Evolutionary conservation across 768 basidiomycete species (phyloP).

Genomic region (Boletus subparvulus): DNA sequence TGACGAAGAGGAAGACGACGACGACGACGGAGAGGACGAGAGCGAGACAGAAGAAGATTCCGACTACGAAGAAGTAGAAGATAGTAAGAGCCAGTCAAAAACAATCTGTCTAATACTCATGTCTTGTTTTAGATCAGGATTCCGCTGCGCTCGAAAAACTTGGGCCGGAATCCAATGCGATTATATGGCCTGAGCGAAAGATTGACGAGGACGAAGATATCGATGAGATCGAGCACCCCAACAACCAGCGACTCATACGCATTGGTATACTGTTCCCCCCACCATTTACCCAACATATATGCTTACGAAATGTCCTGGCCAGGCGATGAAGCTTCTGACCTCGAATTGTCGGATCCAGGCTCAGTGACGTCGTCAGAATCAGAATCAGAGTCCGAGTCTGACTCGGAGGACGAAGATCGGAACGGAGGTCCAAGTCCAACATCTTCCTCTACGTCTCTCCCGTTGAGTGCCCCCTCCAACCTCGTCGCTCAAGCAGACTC

Average conservation of each 20-base stretch:
- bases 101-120: background rate
- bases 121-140: constrained; percentile 45
- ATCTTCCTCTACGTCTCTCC: constrained; percentile 51
- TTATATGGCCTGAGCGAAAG: constrained; percentile 74
- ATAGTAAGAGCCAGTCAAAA: constrained; percentile 43
- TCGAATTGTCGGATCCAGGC: constrained; percentile 59
- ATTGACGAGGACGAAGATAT: constrained; percentile 63
- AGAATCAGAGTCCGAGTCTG: constrained; percentile 41
- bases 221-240: constrained; percentile 59
- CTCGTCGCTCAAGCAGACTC: constrained; percentile 39
- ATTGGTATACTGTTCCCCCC: constrained; percentile 47
- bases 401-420: constrained; percentile 42
- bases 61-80: constrained; percentile 67
- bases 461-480: constrained; percentile 40
- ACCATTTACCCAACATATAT: background rate
- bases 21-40: constrained; percentile 32
- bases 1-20: constrained; percentile 37
- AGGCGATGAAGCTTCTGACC: constrained; percentile 63
- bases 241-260: constrained; percentile 73
- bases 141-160: constrained; percentile 44
- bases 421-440: constrained; percentile 35
- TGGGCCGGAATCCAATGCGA: constrained; percentile 73
- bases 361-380: constrained; percentile 54
- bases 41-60: constrained; percentile 45
- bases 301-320: background rate